Evolutionary conservation across 768 basidiomycete genomes (phyloP).

Genomic region (Porphyrellus cyaneotinctus): DNA sequence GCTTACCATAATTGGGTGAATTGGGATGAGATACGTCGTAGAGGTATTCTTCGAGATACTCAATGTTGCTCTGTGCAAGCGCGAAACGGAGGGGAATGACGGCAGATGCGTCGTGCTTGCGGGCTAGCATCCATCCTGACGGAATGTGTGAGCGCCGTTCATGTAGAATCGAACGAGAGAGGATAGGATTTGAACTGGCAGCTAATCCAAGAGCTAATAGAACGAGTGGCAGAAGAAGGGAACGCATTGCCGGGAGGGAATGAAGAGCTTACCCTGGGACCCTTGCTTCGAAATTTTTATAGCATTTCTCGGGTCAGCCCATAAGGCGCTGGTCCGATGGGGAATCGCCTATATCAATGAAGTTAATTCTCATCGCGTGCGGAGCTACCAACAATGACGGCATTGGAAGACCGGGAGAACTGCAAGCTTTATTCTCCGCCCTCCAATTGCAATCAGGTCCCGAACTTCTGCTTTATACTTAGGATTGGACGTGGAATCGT

Average conservation of each 20-base stretch:
- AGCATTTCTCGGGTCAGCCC: background rate
- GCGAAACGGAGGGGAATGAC: constrained; percentile 45
- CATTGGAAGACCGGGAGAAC: no score
- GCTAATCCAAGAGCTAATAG: constrained; percentile 18
- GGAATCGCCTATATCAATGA: background rate
- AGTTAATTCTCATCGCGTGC: background rate
- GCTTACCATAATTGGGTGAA: constrained; percentile 43
- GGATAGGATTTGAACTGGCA: constrained; percentile 1
- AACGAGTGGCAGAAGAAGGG: constrained; percentile 22
- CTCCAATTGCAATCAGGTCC: no score
- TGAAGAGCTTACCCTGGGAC: background rate
- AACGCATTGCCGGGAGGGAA: constrained; percentile 10
- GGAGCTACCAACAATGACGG: no score
- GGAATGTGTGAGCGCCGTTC: constrained; percentile 35
- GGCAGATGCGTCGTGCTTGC: constrained; percentile 29
- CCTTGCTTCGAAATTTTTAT: background rate
- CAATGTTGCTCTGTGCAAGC: constrained; percentile 39
- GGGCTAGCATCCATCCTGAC: constrained; percentile 33
- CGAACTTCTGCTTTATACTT: no score
- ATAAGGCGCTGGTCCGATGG: background rate
- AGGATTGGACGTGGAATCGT: no score
- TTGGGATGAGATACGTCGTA: constrained; percentile 41
- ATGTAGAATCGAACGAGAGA: constrained; percentile 10
- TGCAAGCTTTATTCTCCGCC: no score
- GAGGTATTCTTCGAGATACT: constrained; percentile 39